These are phyloP conservation scores for Viola odorata DNA, from an alignment of 345 rosid species.

Conservation along the genomic window DNA sequence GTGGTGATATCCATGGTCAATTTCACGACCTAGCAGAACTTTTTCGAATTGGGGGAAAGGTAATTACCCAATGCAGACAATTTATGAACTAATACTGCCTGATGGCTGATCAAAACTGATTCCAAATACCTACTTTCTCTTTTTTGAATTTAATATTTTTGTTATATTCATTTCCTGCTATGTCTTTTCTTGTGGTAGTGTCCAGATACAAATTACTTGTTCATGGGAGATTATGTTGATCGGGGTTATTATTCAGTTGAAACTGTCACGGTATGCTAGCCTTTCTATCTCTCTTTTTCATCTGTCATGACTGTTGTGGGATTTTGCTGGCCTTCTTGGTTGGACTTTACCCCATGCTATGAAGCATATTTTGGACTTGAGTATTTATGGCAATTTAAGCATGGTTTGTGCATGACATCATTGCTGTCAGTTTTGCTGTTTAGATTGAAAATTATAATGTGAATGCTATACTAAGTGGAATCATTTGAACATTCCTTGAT, in stretches of 20 bases:
- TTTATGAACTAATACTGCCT: neutral
- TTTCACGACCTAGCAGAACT: slow-evolving; percentile 99
- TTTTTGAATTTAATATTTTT: neutral
- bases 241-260: slow-evolving; percentile 97
- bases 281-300: neutral
- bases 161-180: slow-evolving; percentile 7
- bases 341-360: neutral
- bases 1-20: slow-evolving; percentile 97
- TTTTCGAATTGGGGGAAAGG: slow-evolving; percentile 95
- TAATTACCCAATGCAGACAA: slow-evolving; percentile 21
- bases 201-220: slow-evolving; percentile 90
- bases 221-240: slow-evolving; percentile 97
- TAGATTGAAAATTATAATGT: neutral
- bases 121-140: neutral
- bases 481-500: neutral
- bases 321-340: neutral
- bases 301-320: too few species aligned
- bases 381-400: neutral
- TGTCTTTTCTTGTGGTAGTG: slow-evolving; percentile 42
- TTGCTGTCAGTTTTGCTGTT: neutral
- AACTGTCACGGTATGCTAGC: slow-evolving; percentile 72
- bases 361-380: neutral
- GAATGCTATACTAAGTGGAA: neutral
- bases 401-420: neutral
- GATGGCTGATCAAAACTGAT: neutral